phyloP scores from a whole-genome alignment of 2,329 filamentous ascomycete species.

The Cordyceps tenuipes region DNA sequence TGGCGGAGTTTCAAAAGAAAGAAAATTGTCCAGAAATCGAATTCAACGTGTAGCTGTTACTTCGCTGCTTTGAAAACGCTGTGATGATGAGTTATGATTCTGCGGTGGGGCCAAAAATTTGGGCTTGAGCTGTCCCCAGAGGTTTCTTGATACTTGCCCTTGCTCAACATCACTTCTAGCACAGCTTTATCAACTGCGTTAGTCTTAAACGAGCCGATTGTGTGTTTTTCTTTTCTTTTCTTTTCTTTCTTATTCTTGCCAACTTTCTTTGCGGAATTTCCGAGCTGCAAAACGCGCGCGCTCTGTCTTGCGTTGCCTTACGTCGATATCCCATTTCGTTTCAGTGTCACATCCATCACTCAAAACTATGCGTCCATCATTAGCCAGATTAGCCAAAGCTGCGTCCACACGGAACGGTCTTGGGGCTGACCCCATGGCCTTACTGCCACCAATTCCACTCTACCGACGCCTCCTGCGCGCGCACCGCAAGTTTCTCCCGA shows the following conservation, averaged over 20 bases:
- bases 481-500: conserved; percentile 69
- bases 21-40: neutral
- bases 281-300: neutral
- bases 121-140: neutral
- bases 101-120: conserved; percentile 10
- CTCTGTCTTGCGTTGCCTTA: neutral
- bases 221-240: too few species aligned
- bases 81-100: neutral
- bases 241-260: too few species aligned
- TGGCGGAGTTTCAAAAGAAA: conserved; percentile 13
- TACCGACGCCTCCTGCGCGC: conserved; percentile 82
- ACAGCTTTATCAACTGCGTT: neutral
- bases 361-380: conserved; percentile 21
- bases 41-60: too few species aligned
- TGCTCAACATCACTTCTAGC: neutral
- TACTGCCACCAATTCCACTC: conserved; percentile 79
- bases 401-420: conserved; percentile 24
- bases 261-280: neutral
- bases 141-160: neutral
- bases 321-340: neutral
- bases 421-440: conserved; percentile 45
- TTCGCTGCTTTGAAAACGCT: neutral
- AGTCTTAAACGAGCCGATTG: too few species aligned
- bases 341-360: neutral
- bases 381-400: conserved; percentile 30